These are phyloP conservation scores for Coniochaeta hoffmannii DNA, from an alignment of 2,329 filamentous ascomycete species.

Conservation along the genomic window DNA sequence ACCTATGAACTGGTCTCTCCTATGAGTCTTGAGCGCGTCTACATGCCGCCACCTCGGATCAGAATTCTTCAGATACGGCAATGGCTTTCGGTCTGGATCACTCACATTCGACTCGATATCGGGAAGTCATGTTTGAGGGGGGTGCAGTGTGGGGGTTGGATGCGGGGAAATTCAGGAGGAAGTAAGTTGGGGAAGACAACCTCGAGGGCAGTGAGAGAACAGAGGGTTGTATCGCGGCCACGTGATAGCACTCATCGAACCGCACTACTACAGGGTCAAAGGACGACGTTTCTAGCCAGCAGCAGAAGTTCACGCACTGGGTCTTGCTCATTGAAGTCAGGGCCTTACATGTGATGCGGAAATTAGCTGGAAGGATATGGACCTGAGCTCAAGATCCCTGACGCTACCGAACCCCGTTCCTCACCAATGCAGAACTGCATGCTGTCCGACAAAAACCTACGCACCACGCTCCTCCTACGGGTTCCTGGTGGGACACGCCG, in stretches of 20 bases:
- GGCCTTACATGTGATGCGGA: no score
- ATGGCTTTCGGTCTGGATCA: neutral
- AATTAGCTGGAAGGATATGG: no score
- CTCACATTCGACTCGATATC: neutral
- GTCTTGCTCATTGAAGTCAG: no score
- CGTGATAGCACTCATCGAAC: neutral
- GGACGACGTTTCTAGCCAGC: no score
- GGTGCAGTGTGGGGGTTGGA: neutral
- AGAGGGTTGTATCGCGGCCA: no score
- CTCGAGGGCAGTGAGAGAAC: neutral
- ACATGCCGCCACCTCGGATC: neutral
- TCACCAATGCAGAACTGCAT: neutral
- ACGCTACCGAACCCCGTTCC: no score
- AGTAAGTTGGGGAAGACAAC: neutral
- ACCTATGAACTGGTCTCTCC: slow-evolving; percentile 84
- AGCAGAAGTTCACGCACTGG: no score
- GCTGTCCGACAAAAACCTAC: neutral
- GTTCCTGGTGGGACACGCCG: neutral
- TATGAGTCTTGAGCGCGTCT: slow-evolving; percentile 72
- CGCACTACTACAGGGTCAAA: neutral
- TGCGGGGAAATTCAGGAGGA: slow-evolving; percentile 1
- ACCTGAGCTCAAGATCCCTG: no score
- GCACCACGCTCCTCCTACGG: neutral
- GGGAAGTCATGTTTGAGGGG: neutral
- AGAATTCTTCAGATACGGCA: neutral